Conservation (phyloP, 1,284 basidiomycete species). For the Leccinum griseonigrum region DNA sequence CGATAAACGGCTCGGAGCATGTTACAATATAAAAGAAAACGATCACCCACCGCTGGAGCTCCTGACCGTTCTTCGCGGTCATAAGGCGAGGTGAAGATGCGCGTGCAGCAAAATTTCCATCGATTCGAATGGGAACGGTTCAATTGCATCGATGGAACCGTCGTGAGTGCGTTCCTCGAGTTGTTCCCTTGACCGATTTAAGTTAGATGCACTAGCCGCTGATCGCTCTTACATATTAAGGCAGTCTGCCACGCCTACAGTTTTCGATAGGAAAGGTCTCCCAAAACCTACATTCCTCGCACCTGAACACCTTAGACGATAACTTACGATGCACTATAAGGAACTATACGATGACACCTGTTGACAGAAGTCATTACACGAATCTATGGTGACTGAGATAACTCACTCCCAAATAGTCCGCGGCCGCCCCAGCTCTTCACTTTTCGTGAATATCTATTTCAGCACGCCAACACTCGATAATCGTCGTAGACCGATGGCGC, state of each 20-base stretch:
- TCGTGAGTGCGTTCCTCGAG: too few relatives aligned
- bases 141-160: too few relatives aligned
- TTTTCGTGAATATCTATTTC: background rate
- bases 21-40: too few relatives aligned
- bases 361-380: constrained; percentile 2
- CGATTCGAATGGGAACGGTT: too few relatives aligned
- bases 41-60: too few relatives aligned
- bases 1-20: too few relatives aligned
- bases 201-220: constrained; percentile 2
- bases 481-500: background rate
- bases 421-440: constrained; percentile 64
- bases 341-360: constrained; percentile 72
- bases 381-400: background rate
- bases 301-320: too few relatives aligned
- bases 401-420: constrained; percentile 74
- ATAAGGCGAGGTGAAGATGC: too few relatives aligned
- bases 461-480: background rate
- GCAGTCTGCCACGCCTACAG: background rate
- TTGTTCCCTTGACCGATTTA: too few relatives aligned
- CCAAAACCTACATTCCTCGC: background rate
- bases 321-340: constrained; percentile 35
- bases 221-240: constrained; percentile 7
- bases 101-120: too few relatives aligned
- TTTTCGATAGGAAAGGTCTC: constrained; percentile 2
- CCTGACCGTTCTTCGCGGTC: too few relatives aligned